These are phyloP conservation scores for Penicillium longicatenatum DNA, from an alignment of 495 filamentous ascomycete genomes.

Conservation along the genomic window DNA sequence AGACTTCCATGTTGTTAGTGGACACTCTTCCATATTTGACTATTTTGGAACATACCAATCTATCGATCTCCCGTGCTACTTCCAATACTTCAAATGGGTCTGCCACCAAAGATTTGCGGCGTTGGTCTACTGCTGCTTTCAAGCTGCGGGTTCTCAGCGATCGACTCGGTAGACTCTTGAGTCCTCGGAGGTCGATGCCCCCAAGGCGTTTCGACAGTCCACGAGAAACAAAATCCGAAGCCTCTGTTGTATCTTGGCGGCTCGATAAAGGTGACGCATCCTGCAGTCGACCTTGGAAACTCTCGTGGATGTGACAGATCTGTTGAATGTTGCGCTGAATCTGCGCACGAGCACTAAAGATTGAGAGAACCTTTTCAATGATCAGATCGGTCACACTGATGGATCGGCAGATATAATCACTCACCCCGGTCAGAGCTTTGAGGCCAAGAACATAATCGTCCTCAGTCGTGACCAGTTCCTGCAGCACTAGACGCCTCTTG, in stretches of 20 bases:
- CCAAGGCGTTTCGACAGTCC: slow-evolving; percentile 25
- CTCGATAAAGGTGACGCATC: slow-evolving; percentile 33
- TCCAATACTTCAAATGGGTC: slow-evolving; percentile 71
- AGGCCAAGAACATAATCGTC: slow-evolving; percentile 87
- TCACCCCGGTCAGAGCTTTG: slow-evolving; percentile 81
- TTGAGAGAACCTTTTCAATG: slow-evolving; percentile 33
- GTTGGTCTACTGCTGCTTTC: slow-evolving; percentile 30
- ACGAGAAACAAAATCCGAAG: slow-evolving; percentile 24
- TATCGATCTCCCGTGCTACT: slow-evolving; percentile 77
- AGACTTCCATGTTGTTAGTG: slow-evolving; percentile 54
- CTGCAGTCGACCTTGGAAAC: slow-evolving; percentile 39
- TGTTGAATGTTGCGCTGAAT: slow-evolving; percentile 48
- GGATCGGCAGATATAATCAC: slow-evolving; percentile 16
- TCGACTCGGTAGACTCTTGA: slow-evolving; percentile 32
- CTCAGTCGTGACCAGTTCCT: slow-evolving; percentile 83
- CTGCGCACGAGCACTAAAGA: slow-evolving; percentile 36
- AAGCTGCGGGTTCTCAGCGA: slow-evolving; percentile 34
- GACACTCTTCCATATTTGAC: not conserved
- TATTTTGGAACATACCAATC: slow-evolving; percentile 55
- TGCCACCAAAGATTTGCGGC: slow-evolving; percentile 52
- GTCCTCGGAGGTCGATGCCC: slow-evolving; percentile 26
- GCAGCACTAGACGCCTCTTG: slow-evolving; percentile 74
- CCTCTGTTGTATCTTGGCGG: slow-evolving; percentile 13
- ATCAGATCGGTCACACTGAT: not conserved
- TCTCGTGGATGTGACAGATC: slow-evolving; percentile 48